Evolutionary conservation across 345 rosid genomes (phyloP), one percentile per base, ranked within the genome.

Genomic region (Bruguiera parviflora): DNA sequence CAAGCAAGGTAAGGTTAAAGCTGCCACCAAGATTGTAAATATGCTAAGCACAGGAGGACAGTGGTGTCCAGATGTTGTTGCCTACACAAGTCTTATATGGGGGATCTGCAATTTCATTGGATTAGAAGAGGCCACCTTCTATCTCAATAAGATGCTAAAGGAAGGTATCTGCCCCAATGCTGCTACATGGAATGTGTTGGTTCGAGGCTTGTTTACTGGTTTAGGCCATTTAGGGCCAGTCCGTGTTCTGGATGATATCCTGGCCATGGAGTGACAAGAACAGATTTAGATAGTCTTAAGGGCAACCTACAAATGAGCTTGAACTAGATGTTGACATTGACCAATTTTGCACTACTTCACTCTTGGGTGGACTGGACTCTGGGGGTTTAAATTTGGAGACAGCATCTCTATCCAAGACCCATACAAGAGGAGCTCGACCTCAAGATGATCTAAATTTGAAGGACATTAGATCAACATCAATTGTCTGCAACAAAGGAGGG

Each of bases 131-230:
- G 89, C 85, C 55, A 51, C 75, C 20, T 7, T 32, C 51, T 75
- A 78, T 75, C 79, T 90, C 53, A 80, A 83, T 57, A 86, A 76
- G 79, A 85, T 87, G 89, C 47, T 84, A 61, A 75, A 67, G 28
- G 78, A 77, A 71, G 83, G 85, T 62, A 66, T 85, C 64, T 77
- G 49, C 66, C 92, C 97, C 35, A 87, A 84, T 79, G 58, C 68
- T 47, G 87, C 84, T 70, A 81, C 90, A 31, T 87, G 98, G 96
- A 84, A 89, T 84, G 87, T 86, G 43, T 71, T 86, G 58, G 88
- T 86, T 72, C 82, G 73, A 25, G 74, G 81, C 72, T 85, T 86
- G 49, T 86, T 86, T 52, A 68, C 33, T 74, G 78, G 59, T 68
- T 64, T 82, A 11, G 88, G 79, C 68, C 76, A 83, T 74, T 31